Evolutionary conservation across 2,329 filamentous ascomycete genomes (phyloP).

Genomic region (Alternaria solani): DNA sequence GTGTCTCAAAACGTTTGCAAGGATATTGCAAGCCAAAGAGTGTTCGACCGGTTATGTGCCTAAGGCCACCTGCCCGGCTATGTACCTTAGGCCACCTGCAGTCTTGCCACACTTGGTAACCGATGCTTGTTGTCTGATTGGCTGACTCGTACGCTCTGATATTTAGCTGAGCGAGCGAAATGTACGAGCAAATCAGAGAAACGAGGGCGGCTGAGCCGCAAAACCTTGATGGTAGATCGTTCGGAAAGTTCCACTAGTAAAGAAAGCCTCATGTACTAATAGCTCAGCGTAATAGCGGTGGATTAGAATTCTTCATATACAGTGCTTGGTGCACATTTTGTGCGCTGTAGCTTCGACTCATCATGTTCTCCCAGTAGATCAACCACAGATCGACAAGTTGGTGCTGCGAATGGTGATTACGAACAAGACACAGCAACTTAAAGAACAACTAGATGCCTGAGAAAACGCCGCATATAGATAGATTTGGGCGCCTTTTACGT

Average conservation of each 20-base stretch:
- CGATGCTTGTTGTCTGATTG: conserved; percentile 7
- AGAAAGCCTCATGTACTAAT: not conserved
- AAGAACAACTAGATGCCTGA: no score
- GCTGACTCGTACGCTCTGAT: conserved; percentile 11
- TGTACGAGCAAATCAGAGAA: conserved; percentile 1
- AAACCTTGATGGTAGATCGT: not conserved
- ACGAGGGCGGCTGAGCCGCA: not conserved
- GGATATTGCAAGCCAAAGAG: not conserved
- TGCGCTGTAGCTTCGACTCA: no score
- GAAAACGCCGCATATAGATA: no score
- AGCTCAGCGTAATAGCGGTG: no score
- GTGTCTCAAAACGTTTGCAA: not conserved
- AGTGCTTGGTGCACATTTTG: not conserved
- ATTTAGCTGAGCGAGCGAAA: not conserved
- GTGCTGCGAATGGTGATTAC: no score
- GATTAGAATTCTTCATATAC: not conserved
- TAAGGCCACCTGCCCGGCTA: not conserved
- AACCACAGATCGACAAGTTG: no score
- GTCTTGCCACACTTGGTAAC: not conserved
- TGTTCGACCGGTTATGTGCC: not conserved
- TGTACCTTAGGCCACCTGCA: not conserved
- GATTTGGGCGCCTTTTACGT: no score
- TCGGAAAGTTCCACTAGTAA: not conserved
- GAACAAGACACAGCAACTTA: no score
- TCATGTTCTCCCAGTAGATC: no score